A percentile compares a stretch with the other conserved stretches of the same genome.
Evolutionary conservation across 2,329 filamentous ascomycete genomes (phyloP).

Genomic region (Akanthomyces lecanii): DNA sequence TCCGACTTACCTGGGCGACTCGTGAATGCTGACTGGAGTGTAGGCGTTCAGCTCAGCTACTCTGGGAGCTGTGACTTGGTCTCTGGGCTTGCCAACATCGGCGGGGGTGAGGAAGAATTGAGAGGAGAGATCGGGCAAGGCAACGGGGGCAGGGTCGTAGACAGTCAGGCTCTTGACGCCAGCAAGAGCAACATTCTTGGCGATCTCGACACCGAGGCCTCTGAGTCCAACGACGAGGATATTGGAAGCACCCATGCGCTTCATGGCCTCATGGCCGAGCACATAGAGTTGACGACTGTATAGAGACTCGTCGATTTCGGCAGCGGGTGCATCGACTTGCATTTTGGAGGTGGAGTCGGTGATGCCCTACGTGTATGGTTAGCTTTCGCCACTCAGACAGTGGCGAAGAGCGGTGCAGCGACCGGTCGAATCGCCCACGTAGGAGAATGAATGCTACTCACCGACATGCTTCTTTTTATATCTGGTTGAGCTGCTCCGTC

Average conservation of each 20-base stretch:
- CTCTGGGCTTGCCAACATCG: conserved; percentile 90
- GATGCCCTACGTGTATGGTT: conserved; percentile 38
- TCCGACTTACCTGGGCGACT: conserved; percentile 45
- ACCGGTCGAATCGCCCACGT: background rate
- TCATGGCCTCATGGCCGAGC: conserved; percentile 81
- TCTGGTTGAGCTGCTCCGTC: conserved; percentile 54
- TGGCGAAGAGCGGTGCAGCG: background rate
- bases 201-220: conserved; percentile 94
- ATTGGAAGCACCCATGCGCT: conserved; percentile 96
- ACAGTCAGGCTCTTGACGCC: conserved; percentile 96
- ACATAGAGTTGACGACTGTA: conserved; percentile 73
- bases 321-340: conserved; percentile 59
- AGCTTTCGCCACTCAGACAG: conserved; percentile 1
- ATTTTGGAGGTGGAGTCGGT: conserved; percentile 60
- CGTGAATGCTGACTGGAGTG: conserved; percentile 79
- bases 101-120: conserved; percentile 91
- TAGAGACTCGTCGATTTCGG: conserved; percentile 68
- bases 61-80: conserved; percentile 78
- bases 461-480: conserved; percentile 58
- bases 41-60: conserved; percentile 96
- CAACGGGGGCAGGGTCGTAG: conserved; percentile 80
- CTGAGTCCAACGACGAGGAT: conserved; percentile 88
- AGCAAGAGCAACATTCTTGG: conserved; percentile 96
- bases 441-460: conserved; percentile 36
- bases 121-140: conserved; percentile 85